phyloP scores from a whole-genome alignment of 2,329 filamentous ascomycete genomes.

The Clonostachys chloroleuca region DNA sequence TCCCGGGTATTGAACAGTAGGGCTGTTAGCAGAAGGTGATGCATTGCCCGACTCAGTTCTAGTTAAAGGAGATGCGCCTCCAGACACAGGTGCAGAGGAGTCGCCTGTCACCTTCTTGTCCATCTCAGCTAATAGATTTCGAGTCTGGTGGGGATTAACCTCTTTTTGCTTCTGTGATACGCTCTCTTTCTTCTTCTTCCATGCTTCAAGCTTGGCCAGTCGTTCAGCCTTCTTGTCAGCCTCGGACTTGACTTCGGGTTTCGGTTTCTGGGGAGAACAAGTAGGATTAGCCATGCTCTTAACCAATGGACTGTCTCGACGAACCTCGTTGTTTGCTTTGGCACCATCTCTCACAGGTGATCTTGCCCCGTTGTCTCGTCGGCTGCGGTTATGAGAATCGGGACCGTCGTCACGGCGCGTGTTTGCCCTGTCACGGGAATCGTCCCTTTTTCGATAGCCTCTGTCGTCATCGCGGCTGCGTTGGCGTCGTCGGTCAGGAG shows the following conservation, averaged over 20 bases:
- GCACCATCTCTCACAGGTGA: conserved; percentile 43
- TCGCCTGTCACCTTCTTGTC: conserved; percentile 59
- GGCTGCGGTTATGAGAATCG: conserved; percentile 64
- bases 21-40: conserved; percentile 42
- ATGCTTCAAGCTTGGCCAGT: conserved; percentile 78
- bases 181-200: conserved; percentile 86
- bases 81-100: conserved; percentile 29
- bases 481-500: conserved; percentile 54
- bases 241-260: conserved; percentile 51
- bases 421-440: conserved; percentile 62
- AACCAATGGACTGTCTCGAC: conserved; percentile 16
- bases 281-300: conserved; percentile 12
- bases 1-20: conserved; percentile 60
- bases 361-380: conserved; percentile 57
- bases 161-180: conserved; percentile 70
- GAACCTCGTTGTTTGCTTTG: conserved; percentile 52
- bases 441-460: conserved; percentile 69
- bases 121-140: conserved; percentile 68
- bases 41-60: conserved; percentile 33
- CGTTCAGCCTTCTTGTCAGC: conserved; percentile 74
- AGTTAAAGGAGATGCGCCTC: conserved; percentile 10
- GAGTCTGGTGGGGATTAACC: conserved; percentile 58
- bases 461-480: conserved; percentile 59
- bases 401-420: conserved; percentile 65
- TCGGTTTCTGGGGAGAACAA: background rate